Evolutionary conservation across 2,329 filamentous ascomycete species (phyloP).

Genomic region (Trichophyton benhamiae): DNA sequence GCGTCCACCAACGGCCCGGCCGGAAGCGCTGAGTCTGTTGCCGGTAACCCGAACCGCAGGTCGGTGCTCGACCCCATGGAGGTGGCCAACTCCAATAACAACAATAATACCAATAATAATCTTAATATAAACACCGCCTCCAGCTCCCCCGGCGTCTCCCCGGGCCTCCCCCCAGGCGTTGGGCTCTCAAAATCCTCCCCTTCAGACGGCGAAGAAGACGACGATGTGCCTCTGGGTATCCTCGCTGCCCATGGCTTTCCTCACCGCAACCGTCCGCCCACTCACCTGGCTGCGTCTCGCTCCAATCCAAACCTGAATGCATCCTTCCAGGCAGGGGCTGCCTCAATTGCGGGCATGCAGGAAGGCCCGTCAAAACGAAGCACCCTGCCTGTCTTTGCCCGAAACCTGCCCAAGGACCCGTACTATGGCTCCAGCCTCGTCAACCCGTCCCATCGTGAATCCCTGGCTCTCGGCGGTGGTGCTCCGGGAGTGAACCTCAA

Average conservation of each 20-base stretch:
- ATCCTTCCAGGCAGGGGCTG: conserved; percentile 41
- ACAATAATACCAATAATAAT: neutral
- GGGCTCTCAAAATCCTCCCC: conserved; percentile 26
- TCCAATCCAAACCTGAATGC: conserved; percentile 62
- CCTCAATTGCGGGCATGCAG: conserved; percentile 40
- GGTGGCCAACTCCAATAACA: no score
- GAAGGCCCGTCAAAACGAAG: conserved; percentile 35
- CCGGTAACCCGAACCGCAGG: conserved; percentile 28
- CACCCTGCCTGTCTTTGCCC: conserved; percentile 67
- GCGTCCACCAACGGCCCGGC: conserved; percentile 41
- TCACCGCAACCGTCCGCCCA: conserved; percentile 61
- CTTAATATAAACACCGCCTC: neutral
- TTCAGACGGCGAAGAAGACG: conserved; percentile 58
- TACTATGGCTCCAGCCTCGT: conserved; percentile 70
- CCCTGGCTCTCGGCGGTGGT: conserved; percentile 56
- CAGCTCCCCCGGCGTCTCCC: neutral
- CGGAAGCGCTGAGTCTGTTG: conserved; percentile 27
- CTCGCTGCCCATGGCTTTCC: conserved; percentile 83
- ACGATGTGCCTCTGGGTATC: conserved; percentile 77
- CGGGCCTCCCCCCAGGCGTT: neutral
- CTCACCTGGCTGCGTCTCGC: conserved; percentile 49
- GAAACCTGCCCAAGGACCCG: conserved; percentile 70
- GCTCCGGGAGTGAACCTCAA: conserved; percentile 28
- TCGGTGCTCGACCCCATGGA: conserved; percentile 19
- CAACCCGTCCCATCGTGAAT: conserved; percentile 59